Evolutionary conservation across 768 basidiomycete genomes (phyloP), one percentile per base, ranked within the genome.

Genomic region (Boletus edulis): DNA sequence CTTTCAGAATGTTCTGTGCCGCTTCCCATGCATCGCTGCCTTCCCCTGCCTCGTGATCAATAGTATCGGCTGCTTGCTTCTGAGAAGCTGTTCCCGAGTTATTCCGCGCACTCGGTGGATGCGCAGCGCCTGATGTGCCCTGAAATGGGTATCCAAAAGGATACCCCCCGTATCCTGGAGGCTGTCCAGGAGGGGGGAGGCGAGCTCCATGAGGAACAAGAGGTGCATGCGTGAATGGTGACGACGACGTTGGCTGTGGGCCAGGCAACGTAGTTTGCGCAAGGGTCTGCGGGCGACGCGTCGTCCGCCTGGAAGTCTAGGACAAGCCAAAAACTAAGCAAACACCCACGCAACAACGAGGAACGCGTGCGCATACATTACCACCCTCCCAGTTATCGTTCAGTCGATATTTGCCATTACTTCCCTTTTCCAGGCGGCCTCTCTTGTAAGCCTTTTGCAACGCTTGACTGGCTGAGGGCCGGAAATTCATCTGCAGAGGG

Each of bases 381-480:
- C 87, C 89, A 22, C 91, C 91, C 65, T 89, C 89, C 90, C 91
- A 94, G 51, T 71, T 76, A 7, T 85, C 73, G 66, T 87, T 94
- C 20, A 94, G 67, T 39, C 84, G 76, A 69, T 94, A 94, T 67
- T 85, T 87, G 3, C 87, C 87, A 48, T 78, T 77, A n/a, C 72
- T 76, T 31, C 79, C 80, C 67, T 94, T 94, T 65, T 89, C 84
- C 50, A 94, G 79, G 24, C 92, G 77, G 10, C 91, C 91, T 44
- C 91, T 79, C 68, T 85, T 89, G 71, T 76, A 91, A 5, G 92
- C 91, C 61, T 93, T 94, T 69, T 91, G 89, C 51, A 94, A 72
- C 8, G 92, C 92, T 69, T 94, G 92, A 62, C 89, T 91, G 4
- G 92, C 92, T 3, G 89, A 92, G 2, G 92, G 90, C 37, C 92